phyloP scores from a whole-genome alignment of 1,284 basidiomycete genomes.

The Anthracocystis walkeri region DNA sequence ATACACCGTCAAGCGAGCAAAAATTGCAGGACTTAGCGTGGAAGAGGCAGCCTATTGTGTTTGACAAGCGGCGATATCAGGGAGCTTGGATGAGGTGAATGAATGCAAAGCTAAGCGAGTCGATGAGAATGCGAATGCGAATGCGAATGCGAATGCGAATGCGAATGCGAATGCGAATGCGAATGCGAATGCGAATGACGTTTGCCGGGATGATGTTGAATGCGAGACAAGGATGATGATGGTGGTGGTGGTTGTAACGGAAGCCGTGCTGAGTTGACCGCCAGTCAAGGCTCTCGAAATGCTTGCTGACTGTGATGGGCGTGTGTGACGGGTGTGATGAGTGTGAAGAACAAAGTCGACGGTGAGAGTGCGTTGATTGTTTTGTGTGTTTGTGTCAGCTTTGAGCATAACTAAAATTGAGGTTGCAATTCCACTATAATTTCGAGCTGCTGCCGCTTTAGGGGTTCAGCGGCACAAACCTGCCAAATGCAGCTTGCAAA shows the following conservation, averaged over 20 bases:
- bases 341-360: neutral
- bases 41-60: slow-evolving; percentile 2
- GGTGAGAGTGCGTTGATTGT: neutral
- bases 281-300: neutral
- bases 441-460: neutral
- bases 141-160: too few species aligned
- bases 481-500: too few species aligned
- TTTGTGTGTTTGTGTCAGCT: slow-evolving; percentile 3
- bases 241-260: neutral
- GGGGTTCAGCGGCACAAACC: too few species aligned
- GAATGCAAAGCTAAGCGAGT: slow-evolving; percentile 1
- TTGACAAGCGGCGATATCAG: neutral
- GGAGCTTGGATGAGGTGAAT: neutral
- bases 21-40: neutral
- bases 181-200: neutral
- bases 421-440: neutral
- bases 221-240: neutral
- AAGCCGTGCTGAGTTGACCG: neutral
- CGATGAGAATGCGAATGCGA: neutral
- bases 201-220: neutral
- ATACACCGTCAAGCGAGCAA: neutral
- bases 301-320: neutral
- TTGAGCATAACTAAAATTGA: neutral
- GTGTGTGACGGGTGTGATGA: neutral
- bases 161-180: too few species aligned